Conservation (phyloP, 345 rosid genomes). For the Murraya koenigii region DNA sequence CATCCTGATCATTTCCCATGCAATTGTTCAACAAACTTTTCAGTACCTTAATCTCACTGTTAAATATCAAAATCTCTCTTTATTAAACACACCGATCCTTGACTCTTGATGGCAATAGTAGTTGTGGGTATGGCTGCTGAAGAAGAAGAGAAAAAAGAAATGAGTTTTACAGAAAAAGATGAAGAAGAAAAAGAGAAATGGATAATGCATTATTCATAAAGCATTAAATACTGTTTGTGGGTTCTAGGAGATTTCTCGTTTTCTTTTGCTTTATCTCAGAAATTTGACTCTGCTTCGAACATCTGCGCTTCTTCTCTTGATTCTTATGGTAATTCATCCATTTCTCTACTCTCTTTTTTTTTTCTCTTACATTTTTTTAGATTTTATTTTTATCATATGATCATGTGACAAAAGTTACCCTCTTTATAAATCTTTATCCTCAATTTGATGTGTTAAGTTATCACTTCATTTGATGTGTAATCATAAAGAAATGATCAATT, state of each 20-base stretch:
- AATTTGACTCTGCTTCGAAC: constrained; percentile 47
- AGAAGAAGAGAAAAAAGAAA: background rate
- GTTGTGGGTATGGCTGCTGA: no score
- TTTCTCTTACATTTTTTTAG: no score
- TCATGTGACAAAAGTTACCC: no score
- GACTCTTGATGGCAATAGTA: constrained; percentile 1
- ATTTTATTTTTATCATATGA: no score
- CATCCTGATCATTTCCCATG: no score
- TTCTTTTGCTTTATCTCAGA: constrained; percentile 35
- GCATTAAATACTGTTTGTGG: constrained; percentile 52
- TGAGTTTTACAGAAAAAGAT: background rate
- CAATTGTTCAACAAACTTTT: background rate
- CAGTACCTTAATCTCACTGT: background rate
- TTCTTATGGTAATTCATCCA: constrained; percentile 42
- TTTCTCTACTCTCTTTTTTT: no score
- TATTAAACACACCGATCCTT: no score
- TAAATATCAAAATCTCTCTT: no score
- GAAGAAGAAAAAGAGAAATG: constrained; percentile 24
- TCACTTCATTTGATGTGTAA: no score
- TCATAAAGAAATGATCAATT: no score
- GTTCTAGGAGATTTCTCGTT: constrained; percentile 69
- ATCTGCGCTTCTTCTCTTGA: constrained; percentile 59
- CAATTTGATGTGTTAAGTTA: no score
- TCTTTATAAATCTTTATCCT: no score
- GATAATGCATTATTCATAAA: constrained; percentile 43